phyloP scores from a whole-genome alignment of 352 stramenopile genomes.

The Phytophthora citricola region DNA sequence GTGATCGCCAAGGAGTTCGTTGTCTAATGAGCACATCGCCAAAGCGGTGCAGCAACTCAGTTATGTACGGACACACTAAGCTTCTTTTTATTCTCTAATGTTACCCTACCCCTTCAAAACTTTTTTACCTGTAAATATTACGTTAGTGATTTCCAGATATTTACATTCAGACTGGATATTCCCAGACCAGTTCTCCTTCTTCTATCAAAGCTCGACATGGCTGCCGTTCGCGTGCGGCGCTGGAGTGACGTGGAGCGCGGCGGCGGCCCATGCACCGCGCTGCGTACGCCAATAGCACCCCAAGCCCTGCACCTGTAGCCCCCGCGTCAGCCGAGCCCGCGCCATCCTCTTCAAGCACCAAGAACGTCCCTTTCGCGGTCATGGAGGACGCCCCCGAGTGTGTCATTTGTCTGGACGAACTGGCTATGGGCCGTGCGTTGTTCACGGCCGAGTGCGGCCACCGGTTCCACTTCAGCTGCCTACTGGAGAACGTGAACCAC shows the following conservation, averaged over 20 bases:
- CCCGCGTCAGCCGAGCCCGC: slow-evolving; percentile 20
- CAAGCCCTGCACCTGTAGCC: slow-evolving; percentile 31
- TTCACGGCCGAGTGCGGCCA: slow-evolving; percentile 89
- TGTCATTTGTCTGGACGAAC: slow-evolving; percentile 86
- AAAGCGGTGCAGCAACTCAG: slow-evolving; percentile 4
- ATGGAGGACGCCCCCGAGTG: slow-evolving; percentile 72
- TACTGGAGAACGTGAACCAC: slow-evolving; percentile 91
- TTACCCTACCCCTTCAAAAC: too few species aligned
- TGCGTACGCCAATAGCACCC: slow-evolving; percentile 42
- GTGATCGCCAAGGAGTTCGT: slow-evolving; percentile 11
- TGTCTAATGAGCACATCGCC: slow-evolving; percentile 21
- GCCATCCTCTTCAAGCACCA: slow-evolving; percentile 2
- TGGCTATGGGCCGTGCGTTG: slow-evolving; percentile 66
- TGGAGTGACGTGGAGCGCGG: slow-evolving; percentile 76
- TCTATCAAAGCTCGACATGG: slow-evolving; percentile 4
- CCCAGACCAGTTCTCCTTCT: background rate
- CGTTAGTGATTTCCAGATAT: background rate
- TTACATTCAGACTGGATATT: background rate
- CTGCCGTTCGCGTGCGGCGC: slow-evolving; percentile 56
- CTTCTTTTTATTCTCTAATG: background rate
- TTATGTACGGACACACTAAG: slow-evolving; percentile 1
- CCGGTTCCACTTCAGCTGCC: slow-evolving; percentile 87
- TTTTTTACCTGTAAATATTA: too few species aligned
- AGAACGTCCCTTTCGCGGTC: slow-evolving; percentile 50
- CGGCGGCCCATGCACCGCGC: slow-evolving; percentile 37